Evolutionary conservation across 495 filamentous ascomycete genomes (phyloP).

Genomic region (Acidomyces sp.): DNA sequence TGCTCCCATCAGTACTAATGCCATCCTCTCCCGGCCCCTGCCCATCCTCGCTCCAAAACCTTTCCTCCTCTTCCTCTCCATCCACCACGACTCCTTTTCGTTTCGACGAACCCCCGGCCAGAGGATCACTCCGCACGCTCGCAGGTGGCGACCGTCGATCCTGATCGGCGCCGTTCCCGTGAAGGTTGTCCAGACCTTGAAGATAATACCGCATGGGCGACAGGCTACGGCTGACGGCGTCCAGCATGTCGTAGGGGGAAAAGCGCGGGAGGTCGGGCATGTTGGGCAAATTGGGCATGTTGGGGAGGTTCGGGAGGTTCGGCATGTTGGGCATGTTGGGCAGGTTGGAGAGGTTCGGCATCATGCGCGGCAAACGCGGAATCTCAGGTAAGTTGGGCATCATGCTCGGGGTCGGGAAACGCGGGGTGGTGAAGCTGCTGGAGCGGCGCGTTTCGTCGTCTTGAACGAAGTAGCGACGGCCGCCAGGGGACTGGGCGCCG

Average conservation of each 20-base stretch:
- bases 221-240: conserved; percentile 22
- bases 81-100: conserved; percentile 20
- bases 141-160: conserved; percentile 13
- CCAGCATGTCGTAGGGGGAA: conserved; percentile 25
- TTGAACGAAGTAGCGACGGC: conserved; percentile 19
- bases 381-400: conserved; percentile 9
- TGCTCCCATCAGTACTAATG: conserved; percentile 8
- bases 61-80: conserved; percentile 20
- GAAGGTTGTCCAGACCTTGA: conserved; percentile 12
- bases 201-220: conserved; percentile 22
- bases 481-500: conserved; percentile 10
- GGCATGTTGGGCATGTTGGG: conserved; percentile 5
- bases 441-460: conserved; percentile 11
- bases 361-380: conserved; percentile 6
- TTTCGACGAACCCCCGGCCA: conserved; percentile 8
- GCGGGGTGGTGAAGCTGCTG: conserved; percentile 5
- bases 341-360: conserved; percentile 2
- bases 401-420: conserved; percentile 11
- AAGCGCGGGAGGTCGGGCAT: conserved; percentile 22
- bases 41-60: not conserved
- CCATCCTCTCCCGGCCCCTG: no score
- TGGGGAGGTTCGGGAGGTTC: conserved; percentile 2
- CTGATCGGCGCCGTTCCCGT: conserved; percentile 11
- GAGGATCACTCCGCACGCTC: conserved; percentile 14
- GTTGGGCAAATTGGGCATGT: conserved; percentile 1